Conservation (phyloP, 345 rosid species). For the Acer saccharum region DNA sequence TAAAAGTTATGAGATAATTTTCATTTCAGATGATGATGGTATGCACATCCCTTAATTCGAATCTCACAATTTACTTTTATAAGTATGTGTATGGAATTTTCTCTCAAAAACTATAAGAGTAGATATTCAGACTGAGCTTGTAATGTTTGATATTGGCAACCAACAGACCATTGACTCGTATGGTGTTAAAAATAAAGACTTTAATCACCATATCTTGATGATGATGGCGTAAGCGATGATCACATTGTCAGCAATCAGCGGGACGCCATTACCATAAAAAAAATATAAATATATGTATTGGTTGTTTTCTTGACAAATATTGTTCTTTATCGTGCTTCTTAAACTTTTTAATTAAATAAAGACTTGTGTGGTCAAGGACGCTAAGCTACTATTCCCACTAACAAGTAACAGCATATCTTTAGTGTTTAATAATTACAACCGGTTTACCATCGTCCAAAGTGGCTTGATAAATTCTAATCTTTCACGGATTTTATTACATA, state of each 20-base stretch:
- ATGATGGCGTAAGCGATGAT: conserved; percentile 12
- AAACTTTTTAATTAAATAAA: neutral
- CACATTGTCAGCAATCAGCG: neutral
- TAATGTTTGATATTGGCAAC: too few species aligned
- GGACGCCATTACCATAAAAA: neutral
- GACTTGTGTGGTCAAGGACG: neutral
- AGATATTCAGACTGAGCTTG: too few species aligned
- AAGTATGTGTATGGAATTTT: neutral
- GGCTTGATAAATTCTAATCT: too few species aligned
- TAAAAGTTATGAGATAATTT: neutral
- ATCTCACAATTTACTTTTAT: too few species aligned
- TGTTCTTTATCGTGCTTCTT: too few species aligned
- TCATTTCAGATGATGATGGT: too few species aligned
- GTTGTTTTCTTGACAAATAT: neutral
- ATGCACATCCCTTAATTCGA: too few species aligned
- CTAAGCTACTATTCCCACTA: neutral
- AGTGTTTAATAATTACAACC: too few species aligned
- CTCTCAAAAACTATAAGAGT: too few species aligned
- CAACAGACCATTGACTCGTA: too few species aligned
- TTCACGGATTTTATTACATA: neutral
- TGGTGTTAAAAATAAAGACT: too few species aligned
- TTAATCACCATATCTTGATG: neutral
- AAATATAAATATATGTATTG: neutral
- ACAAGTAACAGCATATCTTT: neutral
- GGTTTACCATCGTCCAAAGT: too few species aligned